phyloP scores from a whole-genome alignment of 495 filamentous ascomycete genomes.

The Penicilliopsis zonata region DNA sequence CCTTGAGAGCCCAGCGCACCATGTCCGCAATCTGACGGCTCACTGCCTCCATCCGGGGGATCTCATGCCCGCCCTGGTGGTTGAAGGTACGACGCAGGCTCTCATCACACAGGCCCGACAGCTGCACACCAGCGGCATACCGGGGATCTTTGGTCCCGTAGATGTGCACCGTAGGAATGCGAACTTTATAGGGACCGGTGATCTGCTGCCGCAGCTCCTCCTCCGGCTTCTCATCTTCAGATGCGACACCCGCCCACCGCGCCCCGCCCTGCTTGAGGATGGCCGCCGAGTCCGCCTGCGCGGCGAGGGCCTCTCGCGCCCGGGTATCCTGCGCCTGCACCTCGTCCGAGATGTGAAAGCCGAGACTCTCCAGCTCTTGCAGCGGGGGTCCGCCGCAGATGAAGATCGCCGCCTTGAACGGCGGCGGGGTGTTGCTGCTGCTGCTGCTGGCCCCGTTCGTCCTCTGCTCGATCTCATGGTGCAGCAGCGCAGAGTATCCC shows the following conservation, averaged over 20 bases:
- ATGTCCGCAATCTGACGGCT: constrained; percentile 24
- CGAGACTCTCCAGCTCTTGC: constrained; percentile 34
- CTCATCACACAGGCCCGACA: constrained; percentile 41
- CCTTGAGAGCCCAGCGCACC: constrained; percentile 23
- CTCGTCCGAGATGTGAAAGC: constrained; percentile 29
- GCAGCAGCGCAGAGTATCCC: constrained; percentile 29
- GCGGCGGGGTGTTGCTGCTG: constrained; percentile 22
- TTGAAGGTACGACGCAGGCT: constrained; percentile 34
- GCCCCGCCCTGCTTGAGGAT: constrained; percentile 15
- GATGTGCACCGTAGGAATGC: constrained; percentile 50
- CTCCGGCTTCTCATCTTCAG: constrained; percentile 30
- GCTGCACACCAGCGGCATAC: constrained; percentile 40
- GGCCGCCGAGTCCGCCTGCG: constrained; percentile 14
- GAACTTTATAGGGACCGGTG: constrained; percentile 26
- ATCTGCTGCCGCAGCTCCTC: constrained; percentile 36
- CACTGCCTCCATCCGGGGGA: constrained; percentile 27
- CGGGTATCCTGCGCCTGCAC: constrained; percentile 25
- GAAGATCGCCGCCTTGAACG: constrained; percentile 49
- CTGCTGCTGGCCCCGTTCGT: too few relatives aligned
- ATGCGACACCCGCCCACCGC: constrained; percentile 15
- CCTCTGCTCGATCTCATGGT: constrained; percentile 26
- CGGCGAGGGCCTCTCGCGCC: constrained; percentile 16
- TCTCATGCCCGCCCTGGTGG: constrained; percentile 45
- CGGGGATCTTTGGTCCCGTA: constrained; percentile 47
- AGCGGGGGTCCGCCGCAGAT: constrained; percentile 43